Evolutionary conservation across 2,329 filamentous ascomycete genomes (phyloP), one percentile per base, ranked within the genome.

Genomic region (Ophiocordyceps camponoti-leonardi): DNA sequence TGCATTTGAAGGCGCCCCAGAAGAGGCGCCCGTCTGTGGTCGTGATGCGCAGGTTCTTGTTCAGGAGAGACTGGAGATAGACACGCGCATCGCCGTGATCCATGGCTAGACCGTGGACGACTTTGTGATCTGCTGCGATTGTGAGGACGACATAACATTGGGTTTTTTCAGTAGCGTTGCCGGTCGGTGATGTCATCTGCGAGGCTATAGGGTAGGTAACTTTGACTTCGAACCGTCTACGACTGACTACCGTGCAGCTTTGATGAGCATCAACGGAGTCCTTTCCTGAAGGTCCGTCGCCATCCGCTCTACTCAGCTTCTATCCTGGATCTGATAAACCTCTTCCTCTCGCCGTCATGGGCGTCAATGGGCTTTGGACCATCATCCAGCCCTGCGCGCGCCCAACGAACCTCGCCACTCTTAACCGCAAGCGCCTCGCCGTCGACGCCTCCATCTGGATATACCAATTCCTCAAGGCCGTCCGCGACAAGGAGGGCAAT

Each of bases 401-500:
- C 35, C 93, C 92, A 19, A 94, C 93, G 50, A 95, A 94, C 63
- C 82, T 98, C 55, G 88, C 93, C 55, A 94, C 90, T 14, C 79
- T 98, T 49, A 96, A 96, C 62, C 86, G 84, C 54, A 95, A 94
- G 66, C 86, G 92, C 16, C 82, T 98, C 44, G 93, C 92, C 42
- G 86, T 98, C 53, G 92, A 98, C 66, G 92, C 93, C 48, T 95
- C 88, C 13, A 98, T 98, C 60, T 98, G 92, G 92, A 96, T 98
- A 55, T 98, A 98, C 71, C 92, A 98, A 60, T 98, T 98, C 58
- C 78, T 98, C 55, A 98, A 98, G 67, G 92, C 93, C 11, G 92
- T 98, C 12, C 88, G 92, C 55, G 92, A 98, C 66, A 95, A 96
- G 58, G 92, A 98, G 64, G 92, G 92, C 45, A 94, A 98, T 58